Evolutionary conservation across 2,329 filamentous ascomycete genomes (phyloP).

Genomic region (Neospermospora avenae): DNA sequence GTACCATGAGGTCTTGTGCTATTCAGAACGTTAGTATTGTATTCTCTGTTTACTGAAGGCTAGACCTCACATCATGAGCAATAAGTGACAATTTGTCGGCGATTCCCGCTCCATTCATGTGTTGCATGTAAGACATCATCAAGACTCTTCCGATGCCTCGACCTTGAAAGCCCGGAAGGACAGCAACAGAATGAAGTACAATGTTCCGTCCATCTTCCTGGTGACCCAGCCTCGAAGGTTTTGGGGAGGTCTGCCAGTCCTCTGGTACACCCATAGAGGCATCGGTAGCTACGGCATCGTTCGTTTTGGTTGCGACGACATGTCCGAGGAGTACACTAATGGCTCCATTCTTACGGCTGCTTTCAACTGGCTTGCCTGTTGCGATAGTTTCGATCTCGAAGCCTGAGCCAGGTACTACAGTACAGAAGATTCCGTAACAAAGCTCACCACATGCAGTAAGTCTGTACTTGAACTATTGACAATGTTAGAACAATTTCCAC

Average conservation of each 20-base stretch:
- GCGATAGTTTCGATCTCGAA: conserved; percentile 52
- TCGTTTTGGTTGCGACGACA: conserved; percentile 70
- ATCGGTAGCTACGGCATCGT: conserved; percentile 63
- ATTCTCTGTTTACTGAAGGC: background rate
- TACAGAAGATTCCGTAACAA: conserved; percentile 76
- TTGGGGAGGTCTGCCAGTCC: conserved; percentile 55
- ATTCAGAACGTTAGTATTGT: background rate
- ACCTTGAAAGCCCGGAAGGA: conserved; percentile 71
- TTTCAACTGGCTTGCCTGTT: conserved; percentile 56
- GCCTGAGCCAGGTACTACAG: conserved; percentile 48
- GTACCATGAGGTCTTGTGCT: conserved; percentile 72
- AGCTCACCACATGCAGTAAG: conserved; percentile 72
- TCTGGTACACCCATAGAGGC: conserved; percentile 70
- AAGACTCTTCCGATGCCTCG: conserved; percentile 71
- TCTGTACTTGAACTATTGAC: conserved; percentile 67
- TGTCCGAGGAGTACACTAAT: conserved; percentile 69
- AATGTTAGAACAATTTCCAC: conserved; percentile 10
- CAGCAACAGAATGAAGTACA: conserved; percentile 77
- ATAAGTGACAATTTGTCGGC: conserved; percentile 74
- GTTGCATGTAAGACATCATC: conserved; percentile 73
- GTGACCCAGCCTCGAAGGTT: conserved; percentile 58
- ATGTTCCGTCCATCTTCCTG: conserved; percentile 71
- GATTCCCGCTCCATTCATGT: conserved; percentile 66
- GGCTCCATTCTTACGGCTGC: conserved; percentile 52
- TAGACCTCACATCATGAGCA: conserved; percentile 60